Conservation (phyloP, 2,329 filamentous ascomycete species). For the Fusarium sp. region DNA sequence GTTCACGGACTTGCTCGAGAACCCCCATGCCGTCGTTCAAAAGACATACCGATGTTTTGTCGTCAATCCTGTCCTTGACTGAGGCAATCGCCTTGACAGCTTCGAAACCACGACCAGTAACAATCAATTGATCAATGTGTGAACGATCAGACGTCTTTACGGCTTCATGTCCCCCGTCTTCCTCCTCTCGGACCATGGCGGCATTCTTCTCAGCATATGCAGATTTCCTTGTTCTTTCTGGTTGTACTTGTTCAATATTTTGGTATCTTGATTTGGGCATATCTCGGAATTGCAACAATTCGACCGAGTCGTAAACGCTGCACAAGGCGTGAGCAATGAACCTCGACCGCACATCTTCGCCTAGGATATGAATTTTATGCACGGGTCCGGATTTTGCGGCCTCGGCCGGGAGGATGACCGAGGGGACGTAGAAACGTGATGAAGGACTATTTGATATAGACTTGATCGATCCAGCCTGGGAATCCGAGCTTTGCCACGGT, state of each 20-base stretch:
- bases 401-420: conserved; percentile 51
- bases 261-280: conserved; percentile 47
- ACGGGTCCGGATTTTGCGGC: conserved; percentile 49
- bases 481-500: conserved; percentile 37
- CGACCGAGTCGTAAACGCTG: conserved; percentile 56
- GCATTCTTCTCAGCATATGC: conserved; percentile 39
- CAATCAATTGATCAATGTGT: conserved; percentile 77
- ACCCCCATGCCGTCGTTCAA: conserved; percentile 86
- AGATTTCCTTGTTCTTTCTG: conserved; percentile 33
- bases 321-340: conserved; percentile 57
- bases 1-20: conserved; percentile 78
- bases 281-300: conserved; percentile 49
- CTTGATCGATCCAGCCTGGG: conserved; percentile 18
- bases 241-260: conserved; percentile 46
- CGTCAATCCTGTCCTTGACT: conserved; percentile 74
- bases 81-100: conserved; percentile 65
- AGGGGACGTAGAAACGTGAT: conserved; percentile 51
- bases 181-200: conserved; percentile 21
- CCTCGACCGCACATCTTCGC: conserved; percentile 55
- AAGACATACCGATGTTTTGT: conserved; percentile 78
- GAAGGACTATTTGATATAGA: conserved; percentile 29
- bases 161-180: background rate
- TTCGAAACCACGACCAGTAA: conserved; percentile 70
- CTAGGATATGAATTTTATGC: conserved; percentile 57
- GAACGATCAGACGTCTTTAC: conserved; percentile 50